A percentile compares a stretch with the other conserved stretches of the same genome.
phyloP scores from a whole-genome alignment of 257 asterid genomes.

The Primulina eburnea region DNA sequence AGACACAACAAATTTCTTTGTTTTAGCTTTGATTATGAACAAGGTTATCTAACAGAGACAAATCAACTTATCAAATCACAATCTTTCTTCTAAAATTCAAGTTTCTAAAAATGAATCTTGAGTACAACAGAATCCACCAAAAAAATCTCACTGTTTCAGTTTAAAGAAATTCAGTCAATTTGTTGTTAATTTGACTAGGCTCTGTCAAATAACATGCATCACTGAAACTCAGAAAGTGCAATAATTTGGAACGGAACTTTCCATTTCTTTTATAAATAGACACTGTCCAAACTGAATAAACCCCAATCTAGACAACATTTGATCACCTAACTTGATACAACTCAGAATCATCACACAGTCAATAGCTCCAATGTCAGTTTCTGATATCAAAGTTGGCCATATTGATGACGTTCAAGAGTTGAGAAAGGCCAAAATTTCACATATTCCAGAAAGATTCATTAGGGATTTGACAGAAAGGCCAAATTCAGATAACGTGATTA shows the following conservation, averaged over 20 bases:
- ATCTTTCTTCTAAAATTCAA: background rate
- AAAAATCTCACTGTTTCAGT: no score
- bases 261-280: background rate
- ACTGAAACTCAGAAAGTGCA: background rate
- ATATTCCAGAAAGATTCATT: constrained; percentile 75
- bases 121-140: no score
- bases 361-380: constrained; percentile 61
- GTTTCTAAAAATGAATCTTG: background rate
- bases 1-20: no score
- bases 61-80: background rate
- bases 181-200: background rate
- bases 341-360: background rate
- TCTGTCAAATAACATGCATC: background rate
- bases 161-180: background rate
- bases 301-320: background rate
- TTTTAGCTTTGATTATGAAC: no score
- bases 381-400: constrained; percentile 68
- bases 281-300: background rate
- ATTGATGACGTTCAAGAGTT: constrained; percentile 95
- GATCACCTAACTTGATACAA: background rate
- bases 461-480: constrained; percentile 67
- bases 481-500: constrained; percentile 25
- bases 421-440: constrained; percentile 40
- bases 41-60: no score
- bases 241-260: background rate